phyloP scores from a whole-genome alignment of 257 asterid species.

The Verbascum thapsus region DNA sequence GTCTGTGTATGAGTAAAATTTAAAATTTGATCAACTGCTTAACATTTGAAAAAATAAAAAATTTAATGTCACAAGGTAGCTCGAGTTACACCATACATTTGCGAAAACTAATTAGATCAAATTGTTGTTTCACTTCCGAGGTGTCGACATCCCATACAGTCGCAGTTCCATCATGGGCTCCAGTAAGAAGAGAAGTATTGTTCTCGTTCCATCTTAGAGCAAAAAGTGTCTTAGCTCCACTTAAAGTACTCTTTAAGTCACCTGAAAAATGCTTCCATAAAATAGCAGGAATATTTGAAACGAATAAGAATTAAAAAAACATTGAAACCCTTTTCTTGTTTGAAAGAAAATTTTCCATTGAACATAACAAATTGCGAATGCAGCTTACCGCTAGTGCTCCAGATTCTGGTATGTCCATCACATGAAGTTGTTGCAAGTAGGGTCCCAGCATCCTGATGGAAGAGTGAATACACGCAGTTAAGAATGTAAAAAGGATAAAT shows the following conservation, averaged over 20 bases:
- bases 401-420: too few species aligned
- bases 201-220: constrained; percentile 41
- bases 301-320: neutral
- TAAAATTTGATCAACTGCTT: too few species aligned
- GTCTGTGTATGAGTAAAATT: constrained; percentile 24
- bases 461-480: too few species aligned
- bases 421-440: too few species aligned
- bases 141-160: constrained; percentile 39
- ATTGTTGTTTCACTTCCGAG: constrained; percentile 28
- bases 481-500: too few species aligned
- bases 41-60: neutral
- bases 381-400: too few species aligned
- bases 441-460: too few species aligned
- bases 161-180: constrained; percentile 37
- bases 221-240: constrained; percentile 36
- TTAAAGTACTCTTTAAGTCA: constrained; percentile 33
- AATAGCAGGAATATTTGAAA: neutral
- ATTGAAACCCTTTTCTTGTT: too few species aligned
- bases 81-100: neutral
- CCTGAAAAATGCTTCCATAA: constrained; percentile 28
- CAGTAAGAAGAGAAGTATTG: constrained; percentile 37
- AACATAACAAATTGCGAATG: too few species aligned
- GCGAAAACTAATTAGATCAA: constrained; percentile 39
- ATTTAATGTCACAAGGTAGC: neutral
- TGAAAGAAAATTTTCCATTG: too few species aligned